Conservation (phyloP, 2,329 filamentous ascomycete genomes). For the Calonectria multiphialidica region DNA sequence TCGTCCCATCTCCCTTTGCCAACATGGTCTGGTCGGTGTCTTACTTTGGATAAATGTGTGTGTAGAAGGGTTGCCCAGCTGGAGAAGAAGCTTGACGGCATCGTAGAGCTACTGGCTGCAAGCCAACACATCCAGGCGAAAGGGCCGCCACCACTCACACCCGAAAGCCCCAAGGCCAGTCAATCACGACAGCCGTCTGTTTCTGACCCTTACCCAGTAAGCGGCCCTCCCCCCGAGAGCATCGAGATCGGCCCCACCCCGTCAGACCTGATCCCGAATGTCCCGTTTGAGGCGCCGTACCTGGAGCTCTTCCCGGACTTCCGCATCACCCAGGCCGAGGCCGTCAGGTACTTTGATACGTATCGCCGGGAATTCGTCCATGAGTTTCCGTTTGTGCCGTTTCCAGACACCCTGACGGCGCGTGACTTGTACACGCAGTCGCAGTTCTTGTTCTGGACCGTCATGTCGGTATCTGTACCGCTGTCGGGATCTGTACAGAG, state of each 20-base stretch:
- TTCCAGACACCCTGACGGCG: slow-evolving; percentile 41
- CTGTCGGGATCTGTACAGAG: slow-evolving; percentile 47
- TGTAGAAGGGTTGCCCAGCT: slow-evolving; percentile 51
- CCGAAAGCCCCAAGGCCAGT: slow-evolving; percentile 37
- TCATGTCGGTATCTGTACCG: slow-evolving; percentile 50
- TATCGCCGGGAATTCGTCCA: slow-evolving; percentile 50
- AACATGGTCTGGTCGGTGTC: neutral
- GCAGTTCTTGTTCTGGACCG: slow-evolving; percentile 52
- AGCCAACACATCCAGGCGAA: slow-evolving; percentile 42
- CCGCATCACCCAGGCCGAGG: slow-evolving; percentile 48
- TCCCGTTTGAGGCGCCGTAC: slow-evolving; percentile 14
- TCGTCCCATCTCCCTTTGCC: neutral
- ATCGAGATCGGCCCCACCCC: neutral
- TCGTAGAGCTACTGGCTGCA: slow-evolving; percentile 51
- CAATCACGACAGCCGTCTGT: neutral
- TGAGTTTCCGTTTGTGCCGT: slow-evolving; percentile 54
- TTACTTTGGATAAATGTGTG: neutral
- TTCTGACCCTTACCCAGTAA: neutral
- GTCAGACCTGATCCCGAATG: neutral
- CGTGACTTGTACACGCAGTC: slow-evolving; percentile 47
- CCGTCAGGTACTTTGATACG: slow-evolving; percentile 45
- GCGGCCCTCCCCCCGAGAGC: neutral
- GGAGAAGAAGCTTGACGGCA: slow-evolving; percentile 55
- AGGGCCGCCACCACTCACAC: slow-evolving; percentile 37
- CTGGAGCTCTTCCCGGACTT: slow-evolving; percentile 52